Percentiles rank a stretch among this genome's conserved stretches.
Conservation (phyloP, 2,329 filamentous ascomycete species). For the Talaromyces sp. region DNA sequence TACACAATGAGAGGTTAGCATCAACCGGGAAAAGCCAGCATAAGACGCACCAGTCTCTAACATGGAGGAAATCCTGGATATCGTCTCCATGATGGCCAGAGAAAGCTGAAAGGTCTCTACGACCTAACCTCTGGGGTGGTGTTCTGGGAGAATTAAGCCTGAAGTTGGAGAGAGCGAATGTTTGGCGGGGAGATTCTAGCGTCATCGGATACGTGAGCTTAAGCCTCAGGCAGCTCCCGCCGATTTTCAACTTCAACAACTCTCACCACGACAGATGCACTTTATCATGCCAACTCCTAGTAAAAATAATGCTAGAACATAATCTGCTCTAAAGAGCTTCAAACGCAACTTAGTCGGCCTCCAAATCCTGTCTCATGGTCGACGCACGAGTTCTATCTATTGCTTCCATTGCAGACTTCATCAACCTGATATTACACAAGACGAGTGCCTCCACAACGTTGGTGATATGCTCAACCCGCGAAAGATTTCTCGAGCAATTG, state of each 20-base stretch:
- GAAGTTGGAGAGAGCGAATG: neutral
- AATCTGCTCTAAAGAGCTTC: neutral
- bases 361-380: slow-evolving; percentile 10
- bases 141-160: neutral
- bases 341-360: neutral
- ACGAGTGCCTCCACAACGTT: slow-evolving; percentile 62
- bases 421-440: slow-evolving; percentile 62
- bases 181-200: slow-evolving; percentile 9
- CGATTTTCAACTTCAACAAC: neutral
- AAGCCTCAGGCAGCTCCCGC: neutral
- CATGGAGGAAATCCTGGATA: slow-evolving; percentile 87
- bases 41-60: slow-evolving; percentile 77
- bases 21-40: slow-evolving; percentile 8
- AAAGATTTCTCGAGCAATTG: slow-evolving; percentile 64
- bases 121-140: slow-evolving; percentile 4
- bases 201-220: slow-evolving; percentile 3
- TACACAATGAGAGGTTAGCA: slow-evolving; percentile 37
- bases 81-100: slow-evolving; percentile 75
- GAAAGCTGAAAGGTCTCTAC: slow-evolving; percentile 22
- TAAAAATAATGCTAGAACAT: neutral
- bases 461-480: slow-evolving; percentile 66
- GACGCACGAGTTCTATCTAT: slow-evolving; percentile 31
- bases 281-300: neutral
- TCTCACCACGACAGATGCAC: neutral
- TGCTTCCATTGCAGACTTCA: slow-evolving; percentile 54